Conservation (phyloP, 768 basidiomycete species). For the Sistotremastrum niveocremeum region DNA sequence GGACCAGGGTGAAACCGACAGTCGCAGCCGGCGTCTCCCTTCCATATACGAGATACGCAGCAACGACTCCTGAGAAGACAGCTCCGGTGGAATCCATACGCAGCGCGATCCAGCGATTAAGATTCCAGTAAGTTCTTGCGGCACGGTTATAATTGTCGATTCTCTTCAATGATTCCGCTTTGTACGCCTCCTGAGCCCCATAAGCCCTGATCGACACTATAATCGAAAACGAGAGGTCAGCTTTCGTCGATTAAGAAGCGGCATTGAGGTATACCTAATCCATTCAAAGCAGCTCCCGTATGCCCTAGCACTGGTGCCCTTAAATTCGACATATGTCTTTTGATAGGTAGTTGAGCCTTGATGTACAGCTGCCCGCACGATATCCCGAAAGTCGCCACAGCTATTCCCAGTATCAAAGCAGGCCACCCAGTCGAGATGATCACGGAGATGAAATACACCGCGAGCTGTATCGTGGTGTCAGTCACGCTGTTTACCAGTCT, state of each 20-base stretch:
- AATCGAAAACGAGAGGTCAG: neutral
- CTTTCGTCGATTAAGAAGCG: neutral
- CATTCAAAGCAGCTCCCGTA: conserved; percentile 39
- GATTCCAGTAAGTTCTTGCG: conserved; percentile 15
- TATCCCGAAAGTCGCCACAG: conserved; percentile 13
- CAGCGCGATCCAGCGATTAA: conserved; percentile 18
- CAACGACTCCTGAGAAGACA: conserved; percentile 18
- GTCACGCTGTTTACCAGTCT: neutral
- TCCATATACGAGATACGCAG: conserved; percentile 20
- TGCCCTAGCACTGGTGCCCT: conserved; percentile 17
- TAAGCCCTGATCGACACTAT: conserved; percentile 24
- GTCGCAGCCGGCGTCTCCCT: conserved; percentile 3
- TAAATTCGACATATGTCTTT: conserved; percentile 21
- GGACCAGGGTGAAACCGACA: conserved; percentile 3
- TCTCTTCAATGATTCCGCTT: conserved; percentile 12
- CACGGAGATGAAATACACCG: neutral
- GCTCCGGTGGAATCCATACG: conserved; percentile 26
- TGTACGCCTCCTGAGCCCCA: conserved; percentile 20
- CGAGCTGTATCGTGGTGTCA: neutral
- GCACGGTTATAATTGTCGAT: conserved; percentile 18
- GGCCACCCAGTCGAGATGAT: neutral
- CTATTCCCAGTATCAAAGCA: conserved; percentile 5
- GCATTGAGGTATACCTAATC: conserved; percentile 21
- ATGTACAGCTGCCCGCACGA: conserved; percentile 23
- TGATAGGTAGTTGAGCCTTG: conserved; percentile 23